Conservation (phyloP, 805 yeast species). For the Yarrowia deformans region DNA sequence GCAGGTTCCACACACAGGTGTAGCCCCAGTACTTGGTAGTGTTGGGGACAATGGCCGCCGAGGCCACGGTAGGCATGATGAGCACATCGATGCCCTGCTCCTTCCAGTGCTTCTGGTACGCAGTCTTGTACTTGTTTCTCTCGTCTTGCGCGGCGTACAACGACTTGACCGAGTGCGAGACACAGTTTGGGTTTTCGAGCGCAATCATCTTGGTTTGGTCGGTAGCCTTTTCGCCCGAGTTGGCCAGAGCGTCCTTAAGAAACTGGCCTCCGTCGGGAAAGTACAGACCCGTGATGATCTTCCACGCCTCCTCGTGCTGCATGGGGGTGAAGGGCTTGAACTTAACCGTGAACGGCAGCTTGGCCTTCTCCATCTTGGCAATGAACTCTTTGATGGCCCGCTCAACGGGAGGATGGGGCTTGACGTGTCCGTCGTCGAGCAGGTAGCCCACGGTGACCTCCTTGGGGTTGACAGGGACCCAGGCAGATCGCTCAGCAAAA, state of each 20-base stretch:
- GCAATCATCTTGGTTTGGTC: constrained; percentile 53
- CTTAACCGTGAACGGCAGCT: constrained; percentile 6
- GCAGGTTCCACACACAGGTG: constrained; percentile 42
- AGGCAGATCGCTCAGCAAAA: constrained; percentile 61
- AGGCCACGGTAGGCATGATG: constrained; percentile 35
- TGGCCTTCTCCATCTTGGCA: constrained; percentile 58
- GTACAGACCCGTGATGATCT: constrained; percentile 59
- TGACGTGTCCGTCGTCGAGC: constrained; percentile 55
- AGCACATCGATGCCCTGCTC: constrained; percentile 42
- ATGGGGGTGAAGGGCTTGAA: constrained; percentile 33
- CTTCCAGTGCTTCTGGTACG: constrained; percentile 56
- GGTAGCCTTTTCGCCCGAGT: constrained; percentile 41
- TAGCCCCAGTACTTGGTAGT: constrained; percentile 39
- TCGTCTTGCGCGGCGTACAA: constrained; percentile 50
- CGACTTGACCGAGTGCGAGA: constrained; percentile 50
- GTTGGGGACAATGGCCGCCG: constrained; percentile 18
- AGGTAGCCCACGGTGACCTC: constrained; percentile 58
- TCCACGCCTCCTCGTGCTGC: constrained; percentile 57
- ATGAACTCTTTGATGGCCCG: constrained; percentile 62
- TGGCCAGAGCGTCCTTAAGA: constrained; percentile 48
- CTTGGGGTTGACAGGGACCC: constrained; percentile 46
- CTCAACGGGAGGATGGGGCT: constrained; percentile 64
- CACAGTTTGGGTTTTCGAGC: constrained; percentile 42
- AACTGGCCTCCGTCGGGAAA: constrained; percentile 58
- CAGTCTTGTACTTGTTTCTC: constrained; percentile 48